Base-by-base conservation (phyloP, 1,139 yeast genomes). In the Suhomyces anneliseae region DNA sequence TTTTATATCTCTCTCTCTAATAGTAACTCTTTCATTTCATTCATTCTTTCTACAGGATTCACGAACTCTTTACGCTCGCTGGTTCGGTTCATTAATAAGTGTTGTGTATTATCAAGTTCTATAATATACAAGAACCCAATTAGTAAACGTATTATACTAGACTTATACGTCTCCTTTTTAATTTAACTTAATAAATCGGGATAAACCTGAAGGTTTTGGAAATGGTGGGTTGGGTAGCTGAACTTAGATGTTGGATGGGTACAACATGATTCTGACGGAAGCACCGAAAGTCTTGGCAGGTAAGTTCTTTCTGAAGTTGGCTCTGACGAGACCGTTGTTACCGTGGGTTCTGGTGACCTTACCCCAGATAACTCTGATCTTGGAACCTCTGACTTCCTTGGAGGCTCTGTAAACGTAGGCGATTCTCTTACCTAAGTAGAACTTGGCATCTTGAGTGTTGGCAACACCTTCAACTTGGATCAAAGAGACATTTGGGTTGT, bases 281-380 rank as follows among this genome's bases (percentile, higher is more conserved):
- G 99, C 97, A 82, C 99, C 99, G 76, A 93, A 90, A 67, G 98
- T 90, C 89, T 92, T 90, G 69, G 99, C 92, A 78, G 99, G 99
- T 74, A 93, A 87, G 92, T 93, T 93, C 81, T 89, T 86, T 82
- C 89, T 92, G 95, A 93, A 93, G 82, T 85, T 89, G 72, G 99
- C 99, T 82, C 99, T 93, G 67, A 93, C 97, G 65, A 89, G 81
- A 81, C 99, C 99, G 69, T 87, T 82, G 93, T 86, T 89, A 78
- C 99, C 99, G 87, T 93, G 99, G 66, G 97, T 81, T 86, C 98
- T 90, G 81, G 95, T 82, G 67, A 93, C 84, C 80, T 87, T 87
- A 78, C 99, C 99, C 99, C 99, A 93, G 82, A 93, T 90, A 71
- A 95, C 97, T 85, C 99, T 90, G 82, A 93, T 88, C 85, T 93